Evolutionary conservation across 2,329 filamentous ascomycete species (phyloP), one percentile per base, ranked within the genome.

Genomic region (Cephalotrichum gorgonifer): DNA sequence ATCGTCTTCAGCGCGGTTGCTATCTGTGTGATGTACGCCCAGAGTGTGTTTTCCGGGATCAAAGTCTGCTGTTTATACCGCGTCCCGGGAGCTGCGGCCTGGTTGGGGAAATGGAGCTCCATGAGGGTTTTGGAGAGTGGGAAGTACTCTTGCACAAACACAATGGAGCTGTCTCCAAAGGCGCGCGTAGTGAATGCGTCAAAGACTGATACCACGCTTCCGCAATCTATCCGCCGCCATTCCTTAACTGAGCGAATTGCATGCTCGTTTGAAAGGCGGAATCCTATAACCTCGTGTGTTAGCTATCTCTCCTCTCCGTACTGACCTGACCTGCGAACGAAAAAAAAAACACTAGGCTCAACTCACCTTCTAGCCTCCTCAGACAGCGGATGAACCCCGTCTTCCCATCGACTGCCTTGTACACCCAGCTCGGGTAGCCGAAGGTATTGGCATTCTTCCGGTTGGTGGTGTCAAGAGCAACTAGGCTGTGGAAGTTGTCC

Each of bases 111-210:
- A 59, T 96, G 87, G 57, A 86, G 80, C 60, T 97, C 91, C 30
- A 85, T 80, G 23, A 98, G 75, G 0, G 91, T 95, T 65, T 93
- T 94, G 2, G 91, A 88, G 20, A 93, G 74, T 1, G 93, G 91
- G 59, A 93, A 87, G 60, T 95, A 98, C 63, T 95, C 88, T 53
- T 88, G 93, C 23, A 95, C 89, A 59, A 98, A 86, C 44, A 98
- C 85, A 49, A 98, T 76, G 3, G 93, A 54, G 65, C 88, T 95
- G 63, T 97, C 93, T 49, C 88, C 88, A 64, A 98, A 98, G 25
- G 85, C 87, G 53, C 89, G 76, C 12, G 88, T 94, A 1, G 93
- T 98, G 60, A 98, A 98, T 1, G 88, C 88, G 65, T 96, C 89
- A 58, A 95, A 83, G 8, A 95, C 79, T 1, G 84, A 85, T 27